phyloP scores from a whole-genome alignment of 148 eudicot species.

The Rhododendron mucronatum region DNA sequence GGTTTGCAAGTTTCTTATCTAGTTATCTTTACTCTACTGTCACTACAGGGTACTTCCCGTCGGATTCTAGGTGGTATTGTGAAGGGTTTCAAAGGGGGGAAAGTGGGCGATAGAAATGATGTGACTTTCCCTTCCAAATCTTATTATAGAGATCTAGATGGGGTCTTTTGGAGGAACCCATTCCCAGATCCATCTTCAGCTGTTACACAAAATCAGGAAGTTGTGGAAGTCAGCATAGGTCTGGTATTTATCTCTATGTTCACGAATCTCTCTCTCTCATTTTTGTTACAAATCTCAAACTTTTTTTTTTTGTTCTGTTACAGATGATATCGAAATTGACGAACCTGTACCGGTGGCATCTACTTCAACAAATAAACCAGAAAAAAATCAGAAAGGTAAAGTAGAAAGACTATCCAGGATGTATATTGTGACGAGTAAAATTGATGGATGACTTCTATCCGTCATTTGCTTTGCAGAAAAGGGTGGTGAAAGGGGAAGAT shows the following conservation, averaged over 20 bases:
- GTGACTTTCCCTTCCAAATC: constrained; percentile 19
- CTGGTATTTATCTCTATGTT: constrained; percentile 4
- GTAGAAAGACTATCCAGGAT: neutral
- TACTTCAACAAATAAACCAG: constrained; percentile 35
- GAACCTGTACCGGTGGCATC: constrained; percentile 48
- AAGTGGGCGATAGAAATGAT: constrained; percentile 23
- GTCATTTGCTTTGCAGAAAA: constrained; percentile 31
- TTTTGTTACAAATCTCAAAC: neutral
- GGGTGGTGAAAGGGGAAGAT: constrained; percentile 38
- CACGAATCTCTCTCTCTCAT: neutral
- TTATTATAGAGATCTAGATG: constrained; percentile 44
- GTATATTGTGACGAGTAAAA: neutral
- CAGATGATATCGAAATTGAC: constrained; percentile 83
- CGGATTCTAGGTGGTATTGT: constrained; percentile 57
- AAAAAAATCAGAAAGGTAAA: constrained; percentile 24
- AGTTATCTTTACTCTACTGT: constrained; percentile 4
- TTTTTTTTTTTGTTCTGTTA: constrained; percentile 2
- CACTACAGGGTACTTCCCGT: constrained; percentile 39
- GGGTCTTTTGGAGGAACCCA: constrained; percentile 39
- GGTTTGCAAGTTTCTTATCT: constrained; percentile 8
- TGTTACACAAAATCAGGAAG: constrained; percentile 23
- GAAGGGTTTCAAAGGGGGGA: constrained; percentile 56
- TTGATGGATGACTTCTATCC: neutral
- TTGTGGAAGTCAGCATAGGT: constrained; percentile 66
- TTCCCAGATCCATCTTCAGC: constrained; percentile 31